These are phyloP conservation scores for Pichia sp. DNA, from an alignment of 1,139 yeast species.

Conservation along the genomic window DNA sequence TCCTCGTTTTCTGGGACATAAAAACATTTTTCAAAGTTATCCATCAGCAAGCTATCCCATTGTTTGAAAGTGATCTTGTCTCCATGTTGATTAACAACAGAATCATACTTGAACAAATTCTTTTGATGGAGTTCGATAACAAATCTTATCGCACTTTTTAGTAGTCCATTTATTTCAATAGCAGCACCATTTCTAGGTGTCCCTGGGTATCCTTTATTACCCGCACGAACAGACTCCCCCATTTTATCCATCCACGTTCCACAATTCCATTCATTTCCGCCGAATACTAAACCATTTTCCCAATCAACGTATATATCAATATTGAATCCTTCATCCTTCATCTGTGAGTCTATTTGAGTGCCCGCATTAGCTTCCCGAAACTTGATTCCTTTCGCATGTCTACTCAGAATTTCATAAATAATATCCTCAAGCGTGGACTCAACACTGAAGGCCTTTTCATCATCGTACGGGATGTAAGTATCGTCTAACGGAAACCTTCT, in stretches of 20 bases:
- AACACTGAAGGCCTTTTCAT: slow-evolving; percentile 70
- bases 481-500: slow-evolving; percentile 84
- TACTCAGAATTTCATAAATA: slow-evolving; percentile 70
- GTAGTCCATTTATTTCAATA: slow-evolving; percentile 81
- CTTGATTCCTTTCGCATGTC: slow-evolving; percentile 85
- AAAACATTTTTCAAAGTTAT: slow-evolving; percentile 73
- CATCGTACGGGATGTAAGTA: slow-evolving; percentile 63
- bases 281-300: slow-evolving; percentile 81
- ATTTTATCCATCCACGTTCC: slow-evolving; percentile 99
- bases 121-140: slow-evolving; percentile 53
- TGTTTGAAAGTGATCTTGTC: slow-evolving; percentile 46
- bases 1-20: slow-evolving; percentile 63
- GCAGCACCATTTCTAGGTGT: slow-evolving; percentile 99
- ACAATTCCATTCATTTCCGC: slow-evolving; percentile 90
- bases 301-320: slow-evolving; percentile 80
- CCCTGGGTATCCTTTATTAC: slow-evolving; percentile 86
- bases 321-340: slow-evolving; percentile 90
- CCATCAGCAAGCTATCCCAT: slow-evolving; percentile 70
- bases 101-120: slow-evolving; percentile 53
- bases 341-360: slow-evolving; percentile 77
- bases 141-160: slow-evolving; percentile 81
- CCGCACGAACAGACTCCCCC: slow-evolving; percentile 90
- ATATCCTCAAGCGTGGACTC: slow-evolving; percentile 69
- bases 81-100: slow-evolving; percentile 59
- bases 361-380: slow-evolving; percentile 98